Conservation (phyloP, 164 flowering plant genomes). For the Warburgia ugandensis region DNA sequence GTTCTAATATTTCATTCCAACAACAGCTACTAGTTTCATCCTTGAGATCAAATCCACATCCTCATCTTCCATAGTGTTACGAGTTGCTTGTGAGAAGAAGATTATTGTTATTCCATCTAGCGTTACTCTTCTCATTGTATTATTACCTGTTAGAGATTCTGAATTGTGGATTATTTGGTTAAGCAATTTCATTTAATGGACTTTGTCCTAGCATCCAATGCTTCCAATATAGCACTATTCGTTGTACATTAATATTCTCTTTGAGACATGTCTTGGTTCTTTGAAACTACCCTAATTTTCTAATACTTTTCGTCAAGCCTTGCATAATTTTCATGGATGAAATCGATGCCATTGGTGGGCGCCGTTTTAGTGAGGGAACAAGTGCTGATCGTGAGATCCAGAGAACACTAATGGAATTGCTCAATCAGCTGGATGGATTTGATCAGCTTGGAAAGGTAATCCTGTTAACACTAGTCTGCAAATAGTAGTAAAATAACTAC, state of each 20-base stretch:
- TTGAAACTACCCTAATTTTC: neutral
- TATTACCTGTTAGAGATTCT: no score
- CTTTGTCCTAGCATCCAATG: no score
- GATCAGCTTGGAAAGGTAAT: slow-evolving; percentile 93
- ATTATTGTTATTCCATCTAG: no score
- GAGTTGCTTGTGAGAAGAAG: no score
- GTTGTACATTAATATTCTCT: no score
- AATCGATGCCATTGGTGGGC: slow-evolving; percentile 97
- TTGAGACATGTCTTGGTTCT: neutral
- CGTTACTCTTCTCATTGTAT: no score
- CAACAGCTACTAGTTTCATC: no score
- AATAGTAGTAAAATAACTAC: no score
- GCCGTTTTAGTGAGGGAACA: slow-evolving; percentile 91
- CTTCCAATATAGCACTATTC: no score
- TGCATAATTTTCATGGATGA: slow-evolving; percentile 99
- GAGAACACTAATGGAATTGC: slow-evolving; percentile 89
- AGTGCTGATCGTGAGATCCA: slow-evolving; percentile 97
- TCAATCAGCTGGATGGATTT: slow-evolving; percentile 97
- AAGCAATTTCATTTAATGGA: no score
- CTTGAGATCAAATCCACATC: neutral
- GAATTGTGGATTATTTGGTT: no score
- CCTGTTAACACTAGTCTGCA: no score
- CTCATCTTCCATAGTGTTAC: neutral
- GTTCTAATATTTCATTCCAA: neutral
- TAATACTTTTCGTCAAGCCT: slow-evolving; percentile 41